phyloP scores from a whole-genome alignment of 2,329 filamentous ascomycete genomes.

The Microascus cirrosus region DNA sequence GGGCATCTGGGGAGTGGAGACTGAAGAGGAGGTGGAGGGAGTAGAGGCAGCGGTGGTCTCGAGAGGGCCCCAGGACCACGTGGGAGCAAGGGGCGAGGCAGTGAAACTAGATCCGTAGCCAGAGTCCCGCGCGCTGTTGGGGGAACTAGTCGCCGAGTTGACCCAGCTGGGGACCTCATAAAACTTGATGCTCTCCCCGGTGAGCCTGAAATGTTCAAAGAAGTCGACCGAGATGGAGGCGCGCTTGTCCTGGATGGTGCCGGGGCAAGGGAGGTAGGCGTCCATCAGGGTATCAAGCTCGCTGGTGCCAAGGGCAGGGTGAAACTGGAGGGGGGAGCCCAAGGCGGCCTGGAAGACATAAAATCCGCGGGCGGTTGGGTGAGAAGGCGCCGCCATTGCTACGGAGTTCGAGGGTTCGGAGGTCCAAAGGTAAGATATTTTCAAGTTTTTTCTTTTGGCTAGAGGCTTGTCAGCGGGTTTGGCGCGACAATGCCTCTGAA shows the following conservation, averaged over 20 bases:
- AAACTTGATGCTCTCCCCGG: constrained; percentile 50
- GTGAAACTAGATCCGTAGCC: constrained; percentile 34
- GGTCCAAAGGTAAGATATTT: neutral
- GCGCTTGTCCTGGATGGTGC: constrained; percentile 46
- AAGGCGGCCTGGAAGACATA: constrained; percentile 48
- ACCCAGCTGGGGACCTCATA: constrained; percentile 32
- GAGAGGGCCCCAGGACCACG: constrained; percentile 31
- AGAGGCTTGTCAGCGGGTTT: neutral
- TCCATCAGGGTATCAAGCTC: constrained; percentile 51
- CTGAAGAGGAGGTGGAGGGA: neutral
- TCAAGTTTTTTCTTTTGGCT: neutral
- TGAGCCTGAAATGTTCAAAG: constrained; percentile 38
- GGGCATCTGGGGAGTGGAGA: neutral
- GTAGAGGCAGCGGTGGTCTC: constrained; percentile 9
- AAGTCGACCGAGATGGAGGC: constrained; percentile 48
- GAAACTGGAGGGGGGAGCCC: constrained; percentile 50
- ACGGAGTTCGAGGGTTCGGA: neutral
- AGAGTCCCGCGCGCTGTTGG: constrained; percentile 28
- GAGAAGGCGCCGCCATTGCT: constrained; percentile 14
- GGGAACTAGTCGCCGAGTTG: constrained; percentile 32
- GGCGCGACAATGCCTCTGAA: neutral
- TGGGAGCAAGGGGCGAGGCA: constrained; percentile 36
- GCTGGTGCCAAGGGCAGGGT: constrained; percentile 51
- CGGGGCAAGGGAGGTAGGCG: constrained; percentile 42
- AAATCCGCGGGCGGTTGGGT: constrained; percentile 28